These are phyloP conservation scores for Lepidium aucheri DNA, from an alignment of 345 rosid species.

Conservation along the genomic window DNA sequence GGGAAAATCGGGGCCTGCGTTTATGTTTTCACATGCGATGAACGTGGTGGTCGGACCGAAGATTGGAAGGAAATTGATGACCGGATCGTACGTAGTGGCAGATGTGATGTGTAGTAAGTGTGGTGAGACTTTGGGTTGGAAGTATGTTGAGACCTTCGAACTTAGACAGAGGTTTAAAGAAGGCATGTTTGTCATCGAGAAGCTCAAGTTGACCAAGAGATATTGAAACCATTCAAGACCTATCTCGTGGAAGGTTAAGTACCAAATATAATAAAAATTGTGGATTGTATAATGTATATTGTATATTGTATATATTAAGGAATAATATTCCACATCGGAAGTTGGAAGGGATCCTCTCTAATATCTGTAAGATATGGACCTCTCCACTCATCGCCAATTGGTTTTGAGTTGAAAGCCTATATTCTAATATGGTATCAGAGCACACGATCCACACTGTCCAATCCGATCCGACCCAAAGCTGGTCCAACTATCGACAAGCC, in stretches of 20 bases:
- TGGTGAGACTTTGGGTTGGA: constrained; percentile 67
- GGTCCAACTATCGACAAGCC: no score
- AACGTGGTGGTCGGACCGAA: constrained; percentile 59
- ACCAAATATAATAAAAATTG: not conserved
- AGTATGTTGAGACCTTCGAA: constrained; percentile 63
- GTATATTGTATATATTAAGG: no score
- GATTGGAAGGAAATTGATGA: constrained; percentile 55
- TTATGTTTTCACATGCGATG: constrained; percentile 75
- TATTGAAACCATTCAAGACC: constrained; percentile 23
- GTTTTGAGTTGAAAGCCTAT: no score
- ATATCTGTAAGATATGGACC: no score
- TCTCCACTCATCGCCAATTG: no score
- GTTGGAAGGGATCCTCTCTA: no score
- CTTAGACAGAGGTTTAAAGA: constrained; percentile 65
- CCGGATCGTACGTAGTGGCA: constrained; percentile 78
- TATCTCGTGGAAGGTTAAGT: not conserved
- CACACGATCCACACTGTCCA: no score
- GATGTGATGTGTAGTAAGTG: constrained; percentile 63
- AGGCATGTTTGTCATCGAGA: constrained; percentile 75
- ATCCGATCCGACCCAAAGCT: no score
- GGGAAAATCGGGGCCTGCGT: constrained; percentile 74
- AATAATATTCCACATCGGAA: no score
- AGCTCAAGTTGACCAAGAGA: constrained; percentile 52
- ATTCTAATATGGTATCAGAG: no score
- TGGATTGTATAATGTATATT: not conserved